Conservation (phyloP, 441 rosid species). For the Gossypium armourianum region DNA sequence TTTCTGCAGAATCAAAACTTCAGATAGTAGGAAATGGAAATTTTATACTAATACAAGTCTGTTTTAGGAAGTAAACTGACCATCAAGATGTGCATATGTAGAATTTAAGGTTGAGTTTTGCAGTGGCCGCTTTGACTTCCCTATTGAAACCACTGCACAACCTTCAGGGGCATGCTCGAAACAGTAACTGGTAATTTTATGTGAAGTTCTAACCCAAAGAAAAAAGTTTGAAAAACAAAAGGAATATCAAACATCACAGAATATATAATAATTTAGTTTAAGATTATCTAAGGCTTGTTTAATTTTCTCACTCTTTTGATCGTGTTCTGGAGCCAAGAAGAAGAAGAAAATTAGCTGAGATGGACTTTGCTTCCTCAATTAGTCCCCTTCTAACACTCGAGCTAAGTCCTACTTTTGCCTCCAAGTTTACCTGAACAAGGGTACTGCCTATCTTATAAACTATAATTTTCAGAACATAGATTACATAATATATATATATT, state of each 20-base stretch:
- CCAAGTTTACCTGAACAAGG: conserved; percentile 53
- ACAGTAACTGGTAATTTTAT: conserved; percentile 36
- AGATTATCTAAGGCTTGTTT: neutral
- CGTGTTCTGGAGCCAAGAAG: conserved; percentile 44
- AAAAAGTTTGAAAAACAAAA: neutral
- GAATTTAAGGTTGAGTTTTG: conserved; percentile 24
- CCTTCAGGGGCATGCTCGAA: conserved; percentile 46
- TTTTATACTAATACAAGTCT: neutral
- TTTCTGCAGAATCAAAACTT: conserved; percentile 16
- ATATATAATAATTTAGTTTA: neutral
- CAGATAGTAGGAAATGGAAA: neutral
- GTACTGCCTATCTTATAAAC: neutral
- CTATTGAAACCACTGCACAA: conserved; percentile 52
- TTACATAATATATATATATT: neutral
- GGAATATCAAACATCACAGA: neutral
- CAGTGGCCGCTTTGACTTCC: conserved; percentile 26
- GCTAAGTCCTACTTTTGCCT: conserved; percentile 67
- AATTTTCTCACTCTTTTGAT: conserved; percentile 34
- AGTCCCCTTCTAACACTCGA: conserved; percentile 48
- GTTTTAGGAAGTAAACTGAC: conserved; percentile 21
- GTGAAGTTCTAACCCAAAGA: conserved; percentile 31
- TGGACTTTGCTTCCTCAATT: conserved; percentile 55
- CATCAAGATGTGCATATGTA: conserved; percentile 29
- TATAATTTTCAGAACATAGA: neutral
- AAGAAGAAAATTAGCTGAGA: conserved; percentile 57